Base-by-base conservation (phyloP, 2,329 filamentous ascomycete genomes). In the Exserohilum rostratum region DNA sequence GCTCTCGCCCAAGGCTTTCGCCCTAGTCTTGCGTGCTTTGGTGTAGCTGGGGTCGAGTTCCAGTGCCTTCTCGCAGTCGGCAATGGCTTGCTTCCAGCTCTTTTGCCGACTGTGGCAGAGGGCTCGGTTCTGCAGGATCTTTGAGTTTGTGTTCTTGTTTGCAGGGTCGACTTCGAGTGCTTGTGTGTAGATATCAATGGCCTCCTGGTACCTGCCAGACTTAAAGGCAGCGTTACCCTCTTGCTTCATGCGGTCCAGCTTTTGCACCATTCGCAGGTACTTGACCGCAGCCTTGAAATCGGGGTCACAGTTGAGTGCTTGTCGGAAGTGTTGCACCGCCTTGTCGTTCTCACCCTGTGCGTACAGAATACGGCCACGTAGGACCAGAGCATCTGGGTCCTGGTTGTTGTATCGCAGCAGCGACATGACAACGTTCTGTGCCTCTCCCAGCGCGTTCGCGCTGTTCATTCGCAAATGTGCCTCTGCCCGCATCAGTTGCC, bases 281-380 rank as follows among this genome's bases (percentile, higher is more conserved):
- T 92, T 96, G 66, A 96, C 85, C 6, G 93, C 93, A 60, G 91
- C 88, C 67, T 87, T 88, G 80, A 90, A 95, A 75, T 99, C 95
- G 7, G 95, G 95, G 67, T 98, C 95, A 74, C 93, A 91, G 73
- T 84, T 90, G 51, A 96, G 80, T 17, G 93, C 95, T 79, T 95
- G 90, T 62, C 91, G 87, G 80, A 98, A 95, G 75, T 96, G 90
- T 72, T 93, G 90, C 38, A 96, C 84, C 1, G 95, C 93, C 82
- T 97, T 96, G 2, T 96, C 90, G 69, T 96, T 96, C 65, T 99
- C 95, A 27, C 95, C 95, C 73, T 95, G 90, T 3, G 87, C 88
- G 69, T 98, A 98, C 45, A 96, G 83, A 13, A 91, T 89, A 60
- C 92, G 87, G 20, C 93, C 95, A 43, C 93, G 87, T 46, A 99